These are phyloP conservation scores for Mucuna pruriens DNA, from an alignment of 306 rosid species.

Conservation along the genomic window DNA sequence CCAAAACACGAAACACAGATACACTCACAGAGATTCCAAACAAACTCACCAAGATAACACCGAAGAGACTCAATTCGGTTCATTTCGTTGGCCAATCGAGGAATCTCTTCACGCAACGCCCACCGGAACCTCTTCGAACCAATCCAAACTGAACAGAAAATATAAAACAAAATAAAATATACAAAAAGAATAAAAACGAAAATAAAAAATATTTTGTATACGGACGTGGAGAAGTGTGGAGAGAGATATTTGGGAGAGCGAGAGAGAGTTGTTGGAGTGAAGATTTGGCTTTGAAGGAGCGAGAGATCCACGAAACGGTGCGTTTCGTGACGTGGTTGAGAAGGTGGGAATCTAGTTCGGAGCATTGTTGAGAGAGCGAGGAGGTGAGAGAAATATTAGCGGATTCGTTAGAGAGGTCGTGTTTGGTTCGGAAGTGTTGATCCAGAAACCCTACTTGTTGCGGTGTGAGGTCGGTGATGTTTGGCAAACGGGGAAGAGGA, in stretches of 20 bases:
- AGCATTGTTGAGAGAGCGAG: conserved; percentile 45
- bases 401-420: conserved; percentile 47
- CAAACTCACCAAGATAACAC: conserved; percentile 63
- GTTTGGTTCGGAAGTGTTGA: conserved; percentile 49
- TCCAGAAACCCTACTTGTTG: conserved; percentile 58
- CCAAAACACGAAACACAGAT: background rate
- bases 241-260: conserved; percentile 58
- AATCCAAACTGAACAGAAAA: conserved; percentile 45
- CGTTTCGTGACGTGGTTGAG: conserved; percentile 41
- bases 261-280: conserved; percentile 45
- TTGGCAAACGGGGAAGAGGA: conserved; percentile 44
- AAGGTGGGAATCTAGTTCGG: conserved; percentile 48
- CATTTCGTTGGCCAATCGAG: conserved; percentile 58
- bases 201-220: background rate
- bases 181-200: background rate
- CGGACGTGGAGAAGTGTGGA: conserved; percentile 60
- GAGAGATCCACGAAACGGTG: conserved; percentile 66
- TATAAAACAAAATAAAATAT: background rate
- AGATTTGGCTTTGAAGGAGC: conserved; percentile 52
- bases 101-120: conserved; percentile 56
- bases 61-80: conserved; percentile 54
- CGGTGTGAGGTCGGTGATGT: conserved; percentile 46
- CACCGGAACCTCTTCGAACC: conserved; percentile 54
- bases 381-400: conserved; percentile 40
- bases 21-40: background rate